Base-by-base conservation (phyloP, 352 stramenopile species). In the Globisporangium yorkense region DNA sequence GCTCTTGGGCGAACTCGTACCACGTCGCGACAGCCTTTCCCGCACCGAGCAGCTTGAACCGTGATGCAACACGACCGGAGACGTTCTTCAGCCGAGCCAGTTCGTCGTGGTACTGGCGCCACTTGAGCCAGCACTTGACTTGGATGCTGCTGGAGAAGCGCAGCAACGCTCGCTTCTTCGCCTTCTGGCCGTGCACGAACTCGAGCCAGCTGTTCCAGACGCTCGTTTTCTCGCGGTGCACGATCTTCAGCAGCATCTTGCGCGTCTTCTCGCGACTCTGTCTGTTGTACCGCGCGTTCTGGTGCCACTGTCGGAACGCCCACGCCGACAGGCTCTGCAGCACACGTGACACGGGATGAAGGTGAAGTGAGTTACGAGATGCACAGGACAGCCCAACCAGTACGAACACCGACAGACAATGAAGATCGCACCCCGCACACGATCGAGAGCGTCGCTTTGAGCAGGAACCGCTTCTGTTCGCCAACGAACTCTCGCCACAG, bases 401-500 rank as follows among this genome's bases (percentile, higher is more conserved):
- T 5, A 35, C 2, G 15, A 15, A 3, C 15, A 37, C 20, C 31
- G 46, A 40, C 45, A 5, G 24, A 10, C 29, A 61, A 59, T 43
- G 21, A 27, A 27, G 24, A 50, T 72, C 71, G 51, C 69, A 91
- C 81, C 24, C 75, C 79, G 18, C 67, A 83, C 12, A 91, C 65
- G 41, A 91, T 89, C 2, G 81, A 88, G 43, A 88, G 64, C 29
- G 68, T 85, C 0, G 81, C 72, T 49, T 88, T 84, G 39, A 92
- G 56, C 29, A 93, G 39, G 53, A 92, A 93, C 12, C 66, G 63
- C 54, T 88, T 87, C 43, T 93, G 79, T 3, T 77, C 56, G 0
- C 56, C n/a, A 15, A 74, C 60, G 52, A 92, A 88, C 40, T 70
- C 65, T 35, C 46, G 51, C 84, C 81, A 94, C 15, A 77, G 54